Percentiles rank a stretch among this genome's conserved stretches.
These are phyloP conservation scores for Calonectria naviculata DNA, from an alignment of 2,329 filamentous ascomycete species.

Conservation along the genomic window DNA sequence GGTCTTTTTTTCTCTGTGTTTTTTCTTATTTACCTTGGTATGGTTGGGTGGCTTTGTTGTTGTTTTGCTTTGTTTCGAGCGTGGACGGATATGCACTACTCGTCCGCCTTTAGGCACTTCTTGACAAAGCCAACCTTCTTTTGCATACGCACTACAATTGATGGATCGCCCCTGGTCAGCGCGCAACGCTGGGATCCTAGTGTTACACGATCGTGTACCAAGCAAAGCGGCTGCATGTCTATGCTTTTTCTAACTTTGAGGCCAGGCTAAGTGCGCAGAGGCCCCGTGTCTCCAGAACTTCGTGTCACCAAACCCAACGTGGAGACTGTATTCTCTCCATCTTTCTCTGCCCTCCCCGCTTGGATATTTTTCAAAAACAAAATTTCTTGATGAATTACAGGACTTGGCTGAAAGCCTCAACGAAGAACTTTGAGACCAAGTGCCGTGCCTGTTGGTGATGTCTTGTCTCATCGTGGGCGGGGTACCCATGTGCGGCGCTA, in stretches of 20 bases:
- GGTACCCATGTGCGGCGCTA: slow-evolving; percentile 19
- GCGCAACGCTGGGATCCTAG: slow-evolving; percentile 17
- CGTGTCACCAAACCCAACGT: not conserved
- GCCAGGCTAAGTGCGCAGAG: not conserved
- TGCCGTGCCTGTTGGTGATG: slow-evolving; percentile 11
- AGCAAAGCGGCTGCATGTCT: slow-evolving; percentile 26
- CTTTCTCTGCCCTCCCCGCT: not conserved
- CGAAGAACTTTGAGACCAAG: not conserved
- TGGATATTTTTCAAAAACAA: not conserved
- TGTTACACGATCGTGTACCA: slow-evolving; percentile 31
- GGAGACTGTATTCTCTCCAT: not conserved
- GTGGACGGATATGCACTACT: slow-evolving; percentile 20
- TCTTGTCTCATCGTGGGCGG: slow-evolving; percentile 24
- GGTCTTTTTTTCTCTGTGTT: not conserved
- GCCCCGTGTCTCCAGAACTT: slow-evolving; percentile 13
- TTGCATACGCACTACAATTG: slow-evolving; percentile 2
- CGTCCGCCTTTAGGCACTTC: slow-evolving; percentile 15
- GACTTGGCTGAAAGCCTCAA: not conserved
- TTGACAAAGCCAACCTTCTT: slow-evolving; percentile 21
- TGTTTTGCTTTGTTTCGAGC: slow-evolving; percentile 28
- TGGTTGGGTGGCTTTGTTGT: not conserved
- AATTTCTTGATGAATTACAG: not conserved
- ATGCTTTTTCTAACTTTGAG: slow-evolving; percentile 11
- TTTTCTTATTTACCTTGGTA: slow-evolving; percentile 1
- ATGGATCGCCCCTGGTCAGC: not conserved